Evolutionary conservation across 495 filamentous ascomycete genomes (phyloP), one percentile per base, ranked within the genome.

Genomic region (Talaromyces trachyspermus): DNA sequence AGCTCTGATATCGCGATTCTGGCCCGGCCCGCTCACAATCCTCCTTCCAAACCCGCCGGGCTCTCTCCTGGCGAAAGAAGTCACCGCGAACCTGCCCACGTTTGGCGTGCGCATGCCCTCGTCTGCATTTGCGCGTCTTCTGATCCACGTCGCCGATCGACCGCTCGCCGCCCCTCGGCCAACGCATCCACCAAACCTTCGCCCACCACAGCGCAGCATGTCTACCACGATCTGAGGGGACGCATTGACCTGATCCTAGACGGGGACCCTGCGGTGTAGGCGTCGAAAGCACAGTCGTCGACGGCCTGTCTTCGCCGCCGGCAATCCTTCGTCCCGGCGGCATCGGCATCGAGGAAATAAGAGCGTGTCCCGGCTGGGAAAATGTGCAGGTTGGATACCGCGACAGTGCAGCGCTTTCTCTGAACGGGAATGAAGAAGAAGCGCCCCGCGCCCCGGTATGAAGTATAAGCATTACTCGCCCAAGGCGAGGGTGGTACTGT

Each of bases 401-500:
- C 49, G 87, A 95, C 53, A 63, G 68, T 27, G 64, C 57, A 5
- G 46, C 65, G 0, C 67, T n/a, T n/a, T n/a, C n/a, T n/a, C n/a
- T n/a, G n/a, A n/a, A n/a, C n/a, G n/a, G n/a, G n/a, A n/a, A 69
- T 17, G 55, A 60, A 18, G 75, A 58, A 42, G 62, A 71, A 46
- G 68, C 71, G 18, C 91, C 94, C 5, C 77, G 84, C 46, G 90
- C 91, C 2, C 92, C 92, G 7, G 92, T 2, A 99, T 99, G 92
- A 99, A 99, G 59, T 99, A 99, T 64, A 84, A 89, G 54, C 92
- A 99, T 61, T 99, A 99, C 59, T 94, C 89, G 17, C 92, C 92
- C 0, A 85, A 84, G 57, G 92, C 92, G 12, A 81, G 74, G 24
- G 91, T 99, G 8, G 68, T 95, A 18, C 71, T 99, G 1, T 92